Percentiles rank a stretch among this genome's conserved stretches.
These are phyloP conservation scores for Lentinula raphanica DNA, from an alignment of 768 basidiomycete genomes.

Conservation along the genomic window DNA sequence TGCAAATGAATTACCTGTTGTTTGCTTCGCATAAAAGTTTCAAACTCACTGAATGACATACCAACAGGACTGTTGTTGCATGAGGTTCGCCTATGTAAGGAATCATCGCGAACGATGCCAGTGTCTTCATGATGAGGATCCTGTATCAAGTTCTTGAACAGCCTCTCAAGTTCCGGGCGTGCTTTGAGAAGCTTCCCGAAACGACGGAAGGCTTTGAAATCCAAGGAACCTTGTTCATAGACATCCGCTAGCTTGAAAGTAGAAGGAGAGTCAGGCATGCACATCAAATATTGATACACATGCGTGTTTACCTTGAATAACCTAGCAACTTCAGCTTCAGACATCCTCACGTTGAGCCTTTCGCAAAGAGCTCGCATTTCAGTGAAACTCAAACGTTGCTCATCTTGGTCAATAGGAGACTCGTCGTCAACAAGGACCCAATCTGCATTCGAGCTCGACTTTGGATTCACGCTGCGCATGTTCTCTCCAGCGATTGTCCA, in stretches of 20 bases:
- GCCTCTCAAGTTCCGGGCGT: conserved; percentile 70
- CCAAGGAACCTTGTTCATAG: conserved; percentile 50
- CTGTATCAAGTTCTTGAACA: conserved; percentile 36
- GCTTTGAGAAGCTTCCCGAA: conserved; percentile 82
- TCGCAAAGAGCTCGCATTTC: conserved; percentile 70
- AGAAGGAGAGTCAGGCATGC: not conserved
- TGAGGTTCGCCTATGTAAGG: not conserved
- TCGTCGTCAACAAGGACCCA: not conserved
- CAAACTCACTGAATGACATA: conserved; percentile 38
- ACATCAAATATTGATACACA: no score
- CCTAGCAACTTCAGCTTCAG: conserved; percentile 44
- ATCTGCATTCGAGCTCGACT: not conserved
- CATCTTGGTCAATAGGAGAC: conserved; percentile 25
- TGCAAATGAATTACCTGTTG: no score
- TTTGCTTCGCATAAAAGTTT: conserved; percentile 35
- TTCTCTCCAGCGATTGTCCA: conserved; percentile 68
- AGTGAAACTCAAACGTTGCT: conserved; percentile 59
- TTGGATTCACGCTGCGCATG: not conserved
- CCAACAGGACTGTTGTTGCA: conserved; percentile 19
- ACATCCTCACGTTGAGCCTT: conserved; percentile 63
- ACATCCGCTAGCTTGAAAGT: conserved; percentile 58
- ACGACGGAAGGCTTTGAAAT: conserved; percentile 73
- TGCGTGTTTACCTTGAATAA: conserved; percentile 48
- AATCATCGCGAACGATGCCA: not conserved
- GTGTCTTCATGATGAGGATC: not conserved